Evolutionary conservation across 2,329 filamentous ascomycete genomes (phyloP).

Genomic region (Xylaria arbuscula): DNA sequence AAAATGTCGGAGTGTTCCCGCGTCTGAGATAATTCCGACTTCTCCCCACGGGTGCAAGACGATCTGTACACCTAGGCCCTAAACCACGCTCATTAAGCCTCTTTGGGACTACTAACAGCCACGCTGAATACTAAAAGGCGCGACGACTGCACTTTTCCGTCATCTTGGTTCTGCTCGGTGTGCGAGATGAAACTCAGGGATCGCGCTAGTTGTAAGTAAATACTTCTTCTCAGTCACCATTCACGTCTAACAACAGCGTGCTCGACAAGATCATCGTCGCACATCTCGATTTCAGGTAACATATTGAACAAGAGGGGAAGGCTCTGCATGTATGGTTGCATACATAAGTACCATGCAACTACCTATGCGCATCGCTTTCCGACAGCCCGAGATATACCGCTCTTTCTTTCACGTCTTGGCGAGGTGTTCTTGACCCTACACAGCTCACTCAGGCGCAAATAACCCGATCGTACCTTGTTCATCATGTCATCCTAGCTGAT

Average conservation of each 20-base stretch:
- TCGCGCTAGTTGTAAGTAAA: neutral
- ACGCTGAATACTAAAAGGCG: constrained; percentile 28
- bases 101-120: constrained; percentile 31
- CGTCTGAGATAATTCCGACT: too few relatives aligned
- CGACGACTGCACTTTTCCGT: constrained; percentile 8
- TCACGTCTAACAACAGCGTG: neutral
- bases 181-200: constrained; percentile 22
- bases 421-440: neutral
- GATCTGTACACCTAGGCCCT: constrained; percentile 2
- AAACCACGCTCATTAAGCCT: constrained; percentile 18
- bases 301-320: neutral
- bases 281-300: neutral
- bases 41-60: neutral
- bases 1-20: too few relatives aligned
- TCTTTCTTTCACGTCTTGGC: neutral
- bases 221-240: neutral
- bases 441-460: neutral
- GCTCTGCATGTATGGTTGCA: neutral
- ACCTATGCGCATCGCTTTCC: constrained; percentile 27
- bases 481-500: neutral
- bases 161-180: constrained; percentile 19
- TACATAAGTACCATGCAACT: constrained; percentile 19
- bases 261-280: neutral
- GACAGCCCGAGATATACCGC: constrained; percentile 4
- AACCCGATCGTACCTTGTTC: neutral